Conservation (phyloP, 306 rosid genomes). For the Abrus pulchellus region DNA sequence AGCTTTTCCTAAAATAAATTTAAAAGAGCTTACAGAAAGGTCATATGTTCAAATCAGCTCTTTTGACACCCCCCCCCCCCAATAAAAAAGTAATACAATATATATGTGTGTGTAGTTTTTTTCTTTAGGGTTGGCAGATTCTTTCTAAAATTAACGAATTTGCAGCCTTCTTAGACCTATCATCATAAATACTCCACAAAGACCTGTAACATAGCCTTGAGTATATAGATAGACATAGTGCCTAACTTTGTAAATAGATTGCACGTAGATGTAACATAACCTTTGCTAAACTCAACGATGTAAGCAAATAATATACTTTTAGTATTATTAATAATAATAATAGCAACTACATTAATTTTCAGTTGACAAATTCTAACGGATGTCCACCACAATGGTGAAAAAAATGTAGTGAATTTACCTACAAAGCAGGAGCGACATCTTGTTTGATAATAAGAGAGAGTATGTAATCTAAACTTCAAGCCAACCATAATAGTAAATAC, state of each 20-base stretch:
- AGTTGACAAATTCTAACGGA: background rate
- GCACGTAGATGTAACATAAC: too few species aligned
- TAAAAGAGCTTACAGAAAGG: background rate
- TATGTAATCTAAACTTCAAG: constrained; percentile 4
- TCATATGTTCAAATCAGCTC: background rate
- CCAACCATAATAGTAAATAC: constrained; percentile 4
- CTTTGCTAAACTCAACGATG: background rate
- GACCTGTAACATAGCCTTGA: background rate
- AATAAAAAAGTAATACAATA: too few species aligned
- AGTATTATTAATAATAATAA: background rate
- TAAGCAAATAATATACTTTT: background rate
- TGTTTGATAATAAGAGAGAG: background rate
- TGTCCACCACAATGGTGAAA: background rate
- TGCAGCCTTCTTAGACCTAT: background rate
- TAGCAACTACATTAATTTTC: background rate
- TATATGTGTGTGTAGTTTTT: background rate
- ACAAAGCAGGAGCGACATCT: background rate
- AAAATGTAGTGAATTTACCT: background rate
- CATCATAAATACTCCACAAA: background rate
- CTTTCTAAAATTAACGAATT: constrained; percentile 17
- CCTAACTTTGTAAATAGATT: background rate
- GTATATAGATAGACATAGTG: background rate
- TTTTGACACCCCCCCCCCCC: background rate
- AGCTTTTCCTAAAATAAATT: background rate
- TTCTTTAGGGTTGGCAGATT: background rate